Conservation (phyloP, 1,284 basidiomycete species). For the Pascua sp. region DNA sequence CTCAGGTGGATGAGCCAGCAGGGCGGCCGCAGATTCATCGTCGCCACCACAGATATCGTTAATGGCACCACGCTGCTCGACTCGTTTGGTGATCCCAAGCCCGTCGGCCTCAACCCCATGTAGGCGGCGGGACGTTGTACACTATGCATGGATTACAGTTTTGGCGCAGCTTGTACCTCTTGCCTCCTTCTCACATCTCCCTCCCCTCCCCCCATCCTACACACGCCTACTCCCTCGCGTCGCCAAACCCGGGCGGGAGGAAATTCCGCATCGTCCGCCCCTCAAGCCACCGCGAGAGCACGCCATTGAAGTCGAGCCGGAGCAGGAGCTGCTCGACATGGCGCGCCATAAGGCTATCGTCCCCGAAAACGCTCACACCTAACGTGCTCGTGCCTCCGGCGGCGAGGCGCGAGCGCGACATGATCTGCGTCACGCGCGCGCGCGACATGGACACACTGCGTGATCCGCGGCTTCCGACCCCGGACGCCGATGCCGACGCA, state of each 20-base stretch:
- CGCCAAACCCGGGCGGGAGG: not conserved
- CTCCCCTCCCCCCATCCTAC: too few species aligned
- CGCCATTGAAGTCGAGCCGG: conserved; percentile 78
- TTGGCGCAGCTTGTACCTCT: not conserved
- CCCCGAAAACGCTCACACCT: conserved; percentile 27
- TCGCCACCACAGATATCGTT: conserved; percentile 83
- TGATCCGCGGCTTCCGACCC: conserved; percentile 9
- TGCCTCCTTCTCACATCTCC: too few species aligned
- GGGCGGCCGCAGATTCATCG: conserved; percentile 72
- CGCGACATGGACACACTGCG: conserved; percentile 2
- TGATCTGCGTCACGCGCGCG: conserved; percentile 63
- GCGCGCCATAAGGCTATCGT: conserved; percentile 62
- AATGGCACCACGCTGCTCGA: conserved; percentile 57
- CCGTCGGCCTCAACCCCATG: conserved; percentile 1
- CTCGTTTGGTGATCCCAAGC: conserved; percentile 17
- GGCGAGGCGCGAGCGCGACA: conserved; percentile 60
- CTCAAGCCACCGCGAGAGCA: conserved; percentile 59
- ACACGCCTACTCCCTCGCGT: too few species aligned
- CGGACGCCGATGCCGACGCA: not conserved
- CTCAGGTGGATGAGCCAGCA: conserved; percentile 84
- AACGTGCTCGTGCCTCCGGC: conserved; percentile 13
- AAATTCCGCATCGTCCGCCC: not conserved
- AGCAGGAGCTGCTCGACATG: conserved; percentile 78
- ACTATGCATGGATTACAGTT: conserved; percentile 1
- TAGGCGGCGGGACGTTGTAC: not conserved